Evolutionary conservation across 176 grass and related monocot genomes (phyloP).

Genomic region (Ampelocalamus luodianensis): DNA sequence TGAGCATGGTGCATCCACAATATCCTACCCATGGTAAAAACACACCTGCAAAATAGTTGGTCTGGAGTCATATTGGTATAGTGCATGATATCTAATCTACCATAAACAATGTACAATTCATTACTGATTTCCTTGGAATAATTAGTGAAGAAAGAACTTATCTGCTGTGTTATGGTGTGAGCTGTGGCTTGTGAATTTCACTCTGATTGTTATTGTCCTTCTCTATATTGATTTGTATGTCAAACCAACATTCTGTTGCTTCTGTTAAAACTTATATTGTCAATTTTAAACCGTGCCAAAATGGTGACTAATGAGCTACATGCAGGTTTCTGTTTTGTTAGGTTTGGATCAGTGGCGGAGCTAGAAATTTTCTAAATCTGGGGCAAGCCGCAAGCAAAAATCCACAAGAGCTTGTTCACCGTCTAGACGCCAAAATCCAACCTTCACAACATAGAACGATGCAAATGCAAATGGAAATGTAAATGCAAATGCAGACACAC

Average conservation of each 20-base stretch:
- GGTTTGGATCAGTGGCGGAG: too few relatives aligned
- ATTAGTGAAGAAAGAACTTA: neutral
- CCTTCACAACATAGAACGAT: too few relatives aligned
- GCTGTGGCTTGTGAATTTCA: neutral
- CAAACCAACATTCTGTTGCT: neutral
- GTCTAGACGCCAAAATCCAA: too few relatives aligned
- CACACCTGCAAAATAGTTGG: neutral
- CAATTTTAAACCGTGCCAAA: slow-evolving; percentile 3
- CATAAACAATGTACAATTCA: neutral
- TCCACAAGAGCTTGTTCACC: too few relatives aligned
- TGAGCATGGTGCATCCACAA: neutral
- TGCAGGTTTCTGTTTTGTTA: slow-evolving; percentile 40
- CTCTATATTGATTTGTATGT: neutral
- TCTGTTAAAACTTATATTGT: neutral
- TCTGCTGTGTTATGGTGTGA: neutral
- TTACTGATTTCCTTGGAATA: slow-evolving; percentile 12
- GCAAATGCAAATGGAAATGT: too few relatives aligned
- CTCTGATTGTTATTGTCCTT: neutral
- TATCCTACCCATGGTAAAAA: neutral
- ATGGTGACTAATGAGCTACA: slow-evolving; percentile 1
- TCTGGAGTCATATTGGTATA: slow-evolving; percentile 2
- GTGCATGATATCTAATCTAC: slow-evolving; percentile 9
- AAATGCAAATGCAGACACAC: too few relatives aligned
- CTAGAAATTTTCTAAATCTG: too few relatives aligned
- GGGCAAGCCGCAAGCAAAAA: too few relatives aligned